Evolutionary conservation across 2,329 filamentous ascomycete genomes (phyloP).

Genomic region (Fusarium circinatum): DNA sequence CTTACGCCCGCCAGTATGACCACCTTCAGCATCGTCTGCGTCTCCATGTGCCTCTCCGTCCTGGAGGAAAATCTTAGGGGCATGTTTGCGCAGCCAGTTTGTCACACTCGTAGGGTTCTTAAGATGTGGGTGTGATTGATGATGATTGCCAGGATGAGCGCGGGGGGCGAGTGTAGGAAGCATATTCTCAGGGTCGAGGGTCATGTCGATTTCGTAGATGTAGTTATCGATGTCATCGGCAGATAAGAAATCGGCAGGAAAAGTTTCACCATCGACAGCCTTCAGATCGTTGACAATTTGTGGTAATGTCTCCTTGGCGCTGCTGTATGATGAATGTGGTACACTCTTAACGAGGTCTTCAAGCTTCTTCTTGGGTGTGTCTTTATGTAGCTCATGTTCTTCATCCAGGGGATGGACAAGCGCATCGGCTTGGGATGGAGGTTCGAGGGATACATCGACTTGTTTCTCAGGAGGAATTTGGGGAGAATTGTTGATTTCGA

Average conservation of each 20-base stretch:
- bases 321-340: constrained; percentile 60
- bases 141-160: constrained; percentile 51
- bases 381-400: constrained; percentile 52
- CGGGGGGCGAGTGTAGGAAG: constrained; percentile 64
- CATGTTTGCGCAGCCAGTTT: constrained; percentile 91
- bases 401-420: constrained; percentile 47
- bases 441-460: constrained; percentile 72
- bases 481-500: constrained; percentile 87
- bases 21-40: constrained; percentile 50
- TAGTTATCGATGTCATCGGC: constrained; percentile 80
- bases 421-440: constrained; percentile 54
- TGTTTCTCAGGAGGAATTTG: constrained; percentile 81
- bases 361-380: constrained; percentile 59
- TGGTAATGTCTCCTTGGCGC: constrained; percentile 73
- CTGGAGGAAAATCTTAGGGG: constrained; percentile 86
- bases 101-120: constrained; percentile 91
- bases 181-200: constrained; percentile 55
- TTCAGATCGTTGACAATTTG: constrained; percentile 61
- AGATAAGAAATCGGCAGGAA: constrained; percentile 74
- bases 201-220: constrained; percentile 70
- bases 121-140: constrained; percentile 53
- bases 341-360: constrained; percentile 62
- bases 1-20: constrained; percentile 49
- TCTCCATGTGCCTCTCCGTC: constrained; percentile 63
- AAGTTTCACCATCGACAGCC: constrained; percentile 60